A percentile compares a stretch with the other conserved stretches of the same genome.
Conservation (phyloP, 345 rosid species). For the Eucalyptus guilfoylei region DNA sequence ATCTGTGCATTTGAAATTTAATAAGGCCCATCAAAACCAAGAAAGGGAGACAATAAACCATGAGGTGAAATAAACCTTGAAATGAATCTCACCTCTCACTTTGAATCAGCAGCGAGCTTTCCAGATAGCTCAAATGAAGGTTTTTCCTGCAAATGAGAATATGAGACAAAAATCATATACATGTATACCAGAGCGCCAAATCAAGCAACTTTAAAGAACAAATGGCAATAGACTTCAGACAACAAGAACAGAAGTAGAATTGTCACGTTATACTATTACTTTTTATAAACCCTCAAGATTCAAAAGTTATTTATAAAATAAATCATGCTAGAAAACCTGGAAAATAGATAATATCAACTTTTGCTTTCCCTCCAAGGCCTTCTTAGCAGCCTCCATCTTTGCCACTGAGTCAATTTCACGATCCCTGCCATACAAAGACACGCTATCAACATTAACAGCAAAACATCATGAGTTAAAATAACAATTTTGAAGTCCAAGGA, state of each 20-base stretch:
- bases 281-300: not conserved
- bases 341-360: slow-evolving; percentile 23
- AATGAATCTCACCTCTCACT: slow-evolving; percentile 49
- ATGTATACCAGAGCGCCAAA: not conserved
- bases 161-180: not conserved
- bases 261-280: not conserved
- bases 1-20: not conserved
- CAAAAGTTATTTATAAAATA: not conserved
- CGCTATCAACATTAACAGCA: slow-evolving; percentile 3
- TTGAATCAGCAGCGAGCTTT: slow-evolving; percentile 95
- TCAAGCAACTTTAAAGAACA: not conserved
- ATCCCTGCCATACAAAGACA: slow-evolving; percentile 9
- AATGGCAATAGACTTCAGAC: not conserved
- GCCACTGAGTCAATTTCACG: slow-evolving; percentile 61
- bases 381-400: slow-evolving; percentile 85
- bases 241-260: not conserved
- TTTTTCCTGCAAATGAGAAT: slow-evolving; percentile 35
- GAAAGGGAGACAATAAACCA: not conserved
- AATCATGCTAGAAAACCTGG: not conserved
- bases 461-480: not conserved
- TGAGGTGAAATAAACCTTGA: not conserved
- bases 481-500: not conserved
- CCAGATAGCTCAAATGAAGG: slow-evolving; percentile 96
- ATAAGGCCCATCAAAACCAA: not conserved
- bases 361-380: slow-evolving; percentile 66